Conservation (phyloP, 1,139 yeast species). For the Zygosaccharomyces sapae region DNA sequence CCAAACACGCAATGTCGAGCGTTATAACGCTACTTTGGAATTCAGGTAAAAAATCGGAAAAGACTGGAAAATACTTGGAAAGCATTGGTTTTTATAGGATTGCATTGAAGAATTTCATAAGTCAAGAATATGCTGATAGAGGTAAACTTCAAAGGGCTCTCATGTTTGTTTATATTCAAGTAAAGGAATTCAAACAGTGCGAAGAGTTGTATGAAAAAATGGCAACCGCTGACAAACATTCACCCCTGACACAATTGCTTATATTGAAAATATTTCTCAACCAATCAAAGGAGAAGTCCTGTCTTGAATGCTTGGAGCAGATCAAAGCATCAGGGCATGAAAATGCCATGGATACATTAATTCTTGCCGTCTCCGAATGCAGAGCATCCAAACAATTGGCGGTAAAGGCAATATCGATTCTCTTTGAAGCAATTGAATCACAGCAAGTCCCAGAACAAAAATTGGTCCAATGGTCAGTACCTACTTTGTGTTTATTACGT, state of each 20-base stretch:
- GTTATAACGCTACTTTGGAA: slow-evolving; percentile 30
- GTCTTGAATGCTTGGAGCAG: slow-evolving; percentile 13
- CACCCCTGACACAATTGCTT: slow-evolving; percentile 22
- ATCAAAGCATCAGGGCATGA: slow-evolving; percentile 15
- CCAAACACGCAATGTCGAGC: slow-evolving; percentile 18
- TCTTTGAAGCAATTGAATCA: slow-evolving; percentile 21
- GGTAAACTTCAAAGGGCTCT: slow-evolving; percentile 28
- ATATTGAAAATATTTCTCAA: slow-evolving; percentile 14
- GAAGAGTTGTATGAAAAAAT: slow-evolving; percentile 14
- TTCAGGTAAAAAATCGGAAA: slow-evolving; percentile 26
- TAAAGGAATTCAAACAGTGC: slow-evolving; percentile 14
- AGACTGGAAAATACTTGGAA: slow-evolving; percentile 15
- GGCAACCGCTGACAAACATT: slow-evolving; percentile 14
- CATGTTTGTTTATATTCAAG: slow-evolving; percentile 16
- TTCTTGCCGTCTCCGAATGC: slow-evolving; percentile 24
- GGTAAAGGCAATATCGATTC: slow-evolving; percentile 15
- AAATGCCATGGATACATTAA: slow-evolving; percentile 21
- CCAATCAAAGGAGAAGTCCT: slow-evolving; percentile 10
- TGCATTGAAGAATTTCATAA: slow-evolving; percentile 17
- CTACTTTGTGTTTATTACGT: slow-evolving; percentile 21
- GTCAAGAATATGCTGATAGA: slow-evolving; percentile 20
- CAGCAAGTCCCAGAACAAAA: neutral
- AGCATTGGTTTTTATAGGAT: slow-evolving; percentile 21
- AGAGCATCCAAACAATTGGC: slow-evolving; percentile 18
- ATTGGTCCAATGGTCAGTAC: slow-evolving; percentile 10